phyloP scores from a whole-genome alignment of 208 protist genomes.

The Wallacemonas sp. region DNA sequence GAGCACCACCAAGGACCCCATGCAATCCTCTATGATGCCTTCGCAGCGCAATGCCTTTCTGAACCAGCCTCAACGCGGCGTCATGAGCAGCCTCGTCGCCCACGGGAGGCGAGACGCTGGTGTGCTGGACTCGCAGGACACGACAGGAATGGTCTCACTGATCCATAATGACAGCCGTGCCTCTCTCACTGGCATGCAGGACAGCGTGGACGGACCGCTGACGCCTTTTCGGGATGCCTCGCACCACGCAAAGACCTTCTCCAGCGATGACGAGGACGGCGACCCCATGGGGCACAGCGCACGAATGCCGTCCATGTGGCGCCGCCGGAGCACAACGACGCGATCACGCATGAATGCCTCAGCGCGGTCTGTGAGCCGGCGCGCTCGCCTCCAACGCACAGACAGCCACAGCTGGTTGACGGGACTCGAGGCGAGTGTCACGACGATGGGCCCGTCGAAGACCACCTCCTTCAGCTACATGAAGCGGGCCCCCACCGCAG shows the following conservation, averaged over 20 bases:
- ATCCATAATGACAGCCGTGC: background rate
- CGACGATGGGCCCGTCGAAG: background rate
- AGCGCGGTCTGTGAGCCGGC: background rate
- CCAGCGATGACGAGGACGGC: background rate
- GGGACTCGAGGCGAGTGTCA: background rate
- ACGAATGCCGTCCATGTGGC: constrained; percentile 9
- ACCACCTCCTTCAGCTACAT: constrained; percentile 7
- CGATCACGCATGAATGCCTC: background rate
- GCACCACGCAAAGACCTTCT: background rate
- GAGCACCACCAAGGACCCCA: background rate
- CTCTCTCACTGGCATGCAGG: background rate
- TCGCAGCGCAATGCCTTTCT: background rate
- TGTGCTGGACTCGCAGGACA: background rate
- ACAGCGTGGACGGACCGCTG: background rate
- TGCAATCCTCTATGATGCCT: background rate
- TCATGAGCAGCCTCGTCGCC: background rate
- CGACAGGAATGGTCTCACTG: background rate
- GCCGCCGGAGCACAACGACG: background rate
- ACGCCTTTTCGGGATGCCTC: background rate
- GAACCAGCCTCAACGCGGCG: background rate
- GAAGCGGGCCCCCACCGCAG: background rate
- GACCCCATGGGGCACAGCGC: background rate
- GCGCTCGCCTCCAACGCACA: background rate
- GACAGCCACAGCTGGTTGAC: constrained; percentile 6
- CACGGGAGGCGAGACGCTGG: background rate